Conservation (phyloP, 768 basidiomycete species). For the Suillus lakei region DNA sequence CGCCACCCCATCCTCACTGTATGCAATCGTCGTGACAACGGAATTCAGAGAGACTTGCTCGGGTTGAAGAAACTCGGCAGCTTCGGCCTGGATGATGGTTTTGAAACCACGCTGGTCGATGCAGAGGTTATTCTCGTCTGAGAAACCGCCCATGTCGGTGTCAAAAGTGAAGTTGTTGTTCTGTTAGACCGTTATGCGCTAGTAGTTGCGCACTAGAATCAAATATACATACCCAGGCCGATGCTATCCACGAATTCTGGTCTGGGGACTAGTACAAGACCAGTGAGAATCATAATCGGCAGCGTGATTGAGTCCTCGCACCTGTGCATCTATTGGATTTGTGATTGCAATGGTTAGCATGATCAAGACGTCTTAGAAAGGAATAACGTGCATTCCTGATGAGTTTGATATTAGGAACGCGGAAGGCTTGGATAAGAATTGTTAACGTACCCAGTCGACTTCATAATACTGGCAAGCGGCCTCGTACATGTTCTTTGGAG, state of each 20-base stretch:
- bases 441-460: slow-evolving; percentile 42
- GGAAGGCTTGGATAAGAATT: not conserved
- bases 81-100: slow-evolving; percentile 59
- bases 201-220: not conserved
- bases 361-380: not conserved
- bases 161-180: slow-evolving; percentile 67
- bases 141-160: slow-evolving; percentile 59
- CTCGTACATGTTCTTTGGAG: slow-evolving; percentile 49
- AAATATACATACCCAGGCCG: slow-evolving; percentile 54
- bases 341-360: slow-evolving; percentile 9
- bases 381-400: slow-evolving; percentile 34
- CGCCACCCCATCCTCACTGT: slow-evolving; percentile 48
- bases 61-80: slow-evolving; percentile 53
- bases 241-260: slow-evolving; percentile 66
- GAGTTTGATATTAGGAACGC: slow-evolving; percentile 10
- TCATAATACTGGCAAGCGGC: slow-evolving; percentile 62
- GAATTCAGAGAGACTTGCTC: slow-evolving; percentile 54
- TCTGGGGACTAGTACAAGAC: slow-evolving; percentile 62
- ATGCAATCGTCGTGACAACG: slow-evolving; percentile 51
- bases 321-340: slow-evolving; percentile 31
- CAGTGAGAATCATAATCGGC: slow-evolving; percentile 21
- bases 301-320: slow-evolving; percentile 2
- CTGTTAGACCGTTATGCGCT: slow-evolving; percentile 35
- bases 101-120: slow-evolving; percentile 70
- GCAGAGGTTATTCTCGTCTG: slow-evolving; percentile 54